These are phyloP conservation scores for Mycosarcoma mackinlayi DNA, from an alignment of 1,284 basidiomycete species.

Conservation along the genomic window DNA sequence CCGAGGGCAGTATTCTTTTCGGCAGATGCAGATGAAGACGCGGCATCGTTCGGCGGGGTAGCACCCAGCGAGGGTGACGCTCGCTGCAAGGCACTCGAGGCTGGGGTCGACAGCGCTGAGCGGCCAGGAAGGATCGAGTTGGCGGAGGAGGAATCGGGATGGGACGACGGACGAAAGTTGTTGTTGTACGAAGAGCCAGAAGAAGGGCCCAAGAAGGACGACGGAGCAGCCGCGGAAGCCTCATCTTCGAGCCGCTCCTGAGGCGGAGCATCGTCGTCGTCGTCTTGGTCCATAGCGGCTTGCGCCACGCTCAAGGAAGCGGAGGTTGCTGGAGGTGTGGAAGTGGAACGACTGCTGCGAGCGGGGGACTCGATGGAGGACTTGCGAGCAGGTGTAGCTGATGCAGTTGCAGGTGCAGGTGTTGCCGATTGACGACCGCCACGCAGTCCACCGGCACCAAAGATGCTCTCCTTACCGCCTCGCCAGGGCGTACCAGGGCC, in stretches of 20 bases:
- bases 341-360: slow-evolving; percentile 33
- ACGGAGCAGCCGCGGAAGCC: slow-evolving; percentile 20
- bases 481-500: slow-evolving; percentile 38
- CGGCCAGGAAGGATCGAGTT: slow-evolving; percentile 19
- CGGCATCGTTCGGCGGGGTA: slow-evolving; percentile 5
- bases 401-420: slow-evolving; percentile 23
- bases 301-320: slow-evolving; percentile 19
- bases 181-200: slow-evolving; percentile 7
- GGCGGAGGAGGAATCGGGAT: slow-evolving; percentile 11
- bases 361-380: slow-evolving; percentile 30
- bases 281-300: slow-evolving; percentile 41
- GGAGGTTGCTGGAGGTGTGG: slow-evolving; percentile 40
- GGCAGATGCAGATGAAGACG: slow-evolving; percentile 4
- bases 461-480: slow-evolving; percentile 57
- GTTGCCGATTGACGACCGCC: slow-evolving; percentile 47
- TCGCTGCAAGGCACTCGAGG: slow-evolving; percentile 10
- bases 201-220: slow-evolving; percentile 20
- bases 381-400: slow-evolving; percentile 35
- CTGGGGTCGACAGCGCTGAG: slow-evolving; percentile 11
- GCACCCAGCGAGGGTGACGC: slow-evolving; percentile 21
- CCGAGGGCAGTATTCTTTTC: slow-evolving; percentile 27
- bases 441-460: slow-evolving; percentile 56
- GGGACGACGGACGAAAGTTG: slow-evolving; percentile 11
- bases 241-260: slow-evolving; percentile 49
- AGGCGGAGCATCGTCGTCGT: slow-evolving; percentile 49